Evolutionary conservation across 257 asterid genomes (phyloP).

Genomic region (Nicotiana undulata): DNA sequence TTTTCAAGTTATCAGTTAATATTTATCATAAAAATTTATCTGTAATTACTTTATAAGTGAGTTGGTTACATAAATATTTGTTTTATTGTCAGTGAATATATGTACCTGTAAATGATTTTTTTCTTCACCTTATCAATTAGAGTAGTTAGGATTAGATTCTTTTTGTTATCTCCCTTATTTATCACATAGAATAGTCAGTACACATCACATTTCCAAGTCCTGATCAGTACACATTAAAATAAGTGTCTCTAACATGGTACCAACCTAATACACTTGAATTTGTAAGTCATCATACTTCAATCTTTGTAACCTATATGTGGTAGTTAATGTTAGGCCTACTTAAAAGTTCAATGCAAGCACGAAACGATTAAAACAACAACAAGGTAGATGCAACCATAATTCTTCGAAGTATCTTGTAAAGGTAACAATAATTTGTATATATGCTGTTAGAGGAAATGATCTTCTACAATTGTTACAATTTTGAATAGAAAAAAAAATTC

Average conservation of each 20-base stretch:
- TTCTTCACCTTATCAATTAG: neutral
- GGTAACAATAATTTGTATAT: too few species aligned
- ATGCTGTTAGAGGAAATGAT: too few species aligned
- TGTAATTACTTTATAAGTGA: too few species aligned
- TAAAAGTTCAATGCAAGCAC: neutral
- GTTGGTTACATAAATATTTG: too few species aligned
- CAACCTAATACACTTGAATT: neutral
- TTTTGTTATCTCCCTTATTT: neutral
- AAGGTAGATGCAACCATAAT: neutral
- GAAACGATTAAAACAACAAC: neutral
- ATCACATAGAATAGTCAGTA: neutral
- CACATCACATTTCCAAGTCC: too few species aligned
- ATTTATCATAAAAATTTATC: too few species aligned
- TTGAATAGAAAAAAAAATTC: too few species aligned
- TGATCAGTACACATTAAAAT: neutral
- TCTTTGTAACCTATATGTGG: neutral
- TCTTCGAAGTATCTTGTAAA: neutral
- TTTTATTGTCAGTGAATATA: too few species aligned
- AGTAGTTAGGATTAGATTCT: neutral
- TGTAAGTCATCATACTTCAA: neutral
- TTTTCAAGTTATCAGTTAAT: too few species aligned
- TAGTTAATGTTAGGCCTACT: neutral
- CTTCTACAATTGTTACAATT: too few species aligned
- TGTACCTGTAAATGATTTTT: neutral
- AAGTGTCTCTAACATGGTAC: neutral